Percentiles rank a stretch among this genome's conserved stretches.
These are phyloP conservation scores for Staphylotrichum longicolle DNA, from an alignment of 495 filamentous ascomycete species.

Conservation along the genomic window DNA sequence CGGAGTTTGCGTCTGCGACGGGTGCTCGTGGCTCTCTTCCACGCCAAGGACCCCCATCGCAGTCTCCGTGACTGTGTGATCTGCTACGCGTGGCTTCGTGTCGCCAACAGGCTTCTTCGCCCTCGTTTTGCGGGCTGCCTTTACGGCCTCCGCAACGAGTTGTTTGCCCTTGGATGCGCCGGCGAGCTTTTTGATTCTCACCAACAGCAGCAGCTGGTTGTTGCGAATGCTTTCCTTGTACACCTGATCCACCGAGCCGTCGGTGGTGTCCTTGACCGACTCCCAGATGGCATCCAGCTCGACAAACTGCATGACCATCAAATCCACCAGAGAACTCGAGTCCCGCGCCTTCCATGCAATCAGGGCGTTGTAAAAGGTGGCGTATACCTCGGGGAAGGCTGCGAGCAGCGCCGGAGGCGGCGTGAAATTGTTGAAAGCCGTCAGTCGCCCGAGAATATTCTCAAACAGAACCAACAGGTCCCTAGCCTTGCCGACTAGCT, in stretches of 20 bases:
- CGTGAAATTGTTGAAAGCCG: conserved; percentile 51
- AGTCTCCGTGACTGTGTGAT: conserved; percentile 40
- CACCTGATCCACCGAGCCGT: conserved; percentile 80
- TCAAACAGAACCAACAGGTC: conserved; percentile 84
- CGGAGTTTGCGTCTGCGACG: conserved; percentile 39
- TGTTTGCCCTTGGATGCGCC: conserved; percentile 78
- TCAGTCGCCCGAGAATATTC: conserved; percentile 61
- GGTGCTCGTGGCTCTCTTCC: conserved; percentile 31
- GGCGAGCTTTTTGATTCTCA: conserved; percentile 83
- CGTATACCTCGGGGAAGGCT: conserved; percentile 66
- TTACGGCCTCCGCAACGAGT: conserved; percentile 78
- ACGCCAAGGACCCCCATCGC: conserved; percentile 40
- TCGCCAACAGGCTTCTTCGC: conserved; percentile 70
- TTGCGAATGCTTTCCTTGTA: conserved; percentile 91
- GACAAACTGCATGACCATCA: conserved; percentile 94
- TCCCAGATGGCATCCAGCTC: conserved; percentile 96
- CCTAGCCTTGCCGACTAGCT: conserved; percentile 82
- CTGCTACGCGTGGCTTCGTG: conserved; percentile 62
- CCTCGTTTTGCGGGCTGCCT: conserved; percentile 69
- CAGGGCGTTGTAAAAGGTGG: conserved; percentile 86
- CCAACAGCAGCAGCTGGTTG: conserved; percentile 86
- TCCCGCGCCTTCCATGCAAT: conserved; percentile 94
- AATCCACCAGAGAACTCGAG: conserved; percentile 81
- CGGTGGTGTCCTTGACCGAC: conserved; percentile 85
- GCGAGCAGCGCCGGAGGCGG: conserved; percentile 59